Conservation (phyloP, 2,329 filamentous ascomycete species). For the Endoconidiophora laricicola region DNA sequence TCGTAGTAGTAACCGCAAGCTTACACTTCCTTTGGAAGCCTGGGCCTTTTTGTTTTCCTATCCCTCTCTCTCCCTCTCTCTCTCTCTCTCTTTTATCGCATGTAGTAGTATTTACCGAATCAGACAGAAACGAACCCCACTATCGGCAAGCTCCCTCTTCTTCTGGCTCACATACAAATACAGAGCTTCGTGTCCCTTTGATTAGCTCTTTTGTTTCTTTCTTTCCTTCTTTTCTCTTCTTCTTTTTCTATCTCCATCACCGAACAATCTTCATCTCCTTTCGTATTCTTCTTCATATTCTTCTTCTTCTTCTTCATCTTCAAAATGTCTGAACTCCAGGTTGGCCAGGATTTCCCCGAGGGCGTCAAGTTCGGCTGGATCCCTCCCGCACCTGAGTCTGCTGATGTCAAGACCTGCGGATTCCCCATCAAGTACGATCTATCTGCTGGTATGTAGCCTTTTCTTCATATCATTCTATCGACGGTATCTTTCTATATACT, state of each 20-base stretch:
- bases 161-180: constrained; percentile 2
- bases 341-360: constrained; percentile 69
- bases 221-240: constrained; percentile 1
- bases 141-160: background rate
- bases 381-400: constrained; percentile 52
- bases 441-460: constrained; percentile 41
- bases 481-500: background rate
- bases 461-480: background rate
- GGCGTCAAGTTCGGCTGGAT: constrained; percentile 74
- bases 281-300: background rate
- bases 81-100: no score
- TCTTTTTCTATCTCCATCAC: background rate
- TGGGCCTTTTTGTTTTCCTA: no score
- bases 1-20: no score
- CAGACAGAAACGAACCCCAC: background rate
- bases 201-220: background rate
- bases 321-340: constrained; percentile 49
- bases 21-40: no score
- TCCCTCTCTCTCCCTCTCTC: no score
- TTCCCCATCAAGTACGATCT: constrained; percentile 64
- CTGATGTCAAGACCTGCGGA: constrained; percentile 59
- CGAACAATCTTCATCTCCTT: background rate
- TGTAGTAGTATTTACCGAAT: background rate
- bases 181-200: background rate
- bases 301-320: constrained; percentile 4